Evolutionary conservation across 2,329 filamentous ascomycete species (phyloP).

Genomic region (Daldinia sp.): DNA sequence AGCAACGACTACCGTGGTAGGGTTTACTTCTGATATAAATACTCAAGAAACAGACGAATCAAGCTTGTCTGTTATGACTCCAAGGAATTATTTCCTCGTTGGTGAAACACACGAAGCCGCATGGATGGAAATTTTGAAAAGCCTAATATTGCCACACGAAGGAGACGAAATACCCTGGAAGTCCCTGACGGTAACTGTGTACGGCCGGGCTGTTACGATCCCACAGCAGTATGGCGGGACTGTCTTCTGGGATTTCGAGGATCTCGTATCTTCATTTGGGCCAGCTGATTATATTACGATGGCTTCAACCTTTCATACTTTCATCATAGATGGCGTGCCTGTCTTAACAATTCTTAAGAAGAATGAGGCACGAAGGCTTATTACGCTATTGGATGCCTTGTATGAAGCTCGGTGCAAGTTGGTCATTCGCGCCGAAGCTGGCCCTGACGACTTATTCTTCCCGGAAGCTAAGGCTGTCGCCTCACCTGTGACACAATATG

Average conservation of each 20-base stretch:
- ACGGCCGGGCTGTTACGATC: constrained; percentile 69
- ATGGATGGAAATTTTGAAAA: constrained; percentile 42
- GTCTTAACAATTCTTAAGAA: constrained; percentile 73
- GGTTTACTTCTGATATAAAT: constrained; percentile 2
- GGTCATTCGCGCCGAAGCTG: constrained; percentile 70
- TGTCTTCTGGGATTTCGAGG: constrained; percentile 71
- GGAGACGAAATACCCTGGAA: constrained; percentile 50
- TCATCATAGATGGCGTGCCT: constrained; percentile 76
- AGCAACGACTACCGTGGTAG: neutral
- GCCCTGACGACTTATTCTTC: constrained; percentile 81
- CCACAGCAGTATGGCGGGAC: constrained; percentile 65
- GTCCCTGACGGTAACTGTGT: constrained; percentile 59
- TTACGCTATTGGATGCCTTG: constrained; percentile 80
- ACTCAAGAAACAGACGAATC: constrained; percentile 11
- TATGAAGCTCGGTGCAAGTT: constrained; percentile 86
- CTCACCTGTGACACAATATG: constrained; percentile 47
- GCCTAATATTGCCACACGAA: constrained; percentile 8
- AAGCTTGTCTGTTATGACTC: constrained; percentile 29
- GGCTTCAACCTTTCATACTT: constrained; percentile 80
- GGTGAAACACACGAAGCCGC: constrained; percentile 38
- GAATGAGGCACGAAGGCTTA: constrained; percentile 82
- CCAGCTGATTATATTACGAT: constrained; percentile 86
- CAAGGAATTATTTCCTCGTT: constrained; percentile 44
- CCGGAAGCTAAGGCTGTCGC: constrained; percentile 59
- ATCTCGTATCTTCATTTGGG: constrained; percentile 74